These are phyloP conservation scores for Mallotus repandus DNA, from an alignment of 441 rosid genomes.

Conservation along the genomic window DNA sequence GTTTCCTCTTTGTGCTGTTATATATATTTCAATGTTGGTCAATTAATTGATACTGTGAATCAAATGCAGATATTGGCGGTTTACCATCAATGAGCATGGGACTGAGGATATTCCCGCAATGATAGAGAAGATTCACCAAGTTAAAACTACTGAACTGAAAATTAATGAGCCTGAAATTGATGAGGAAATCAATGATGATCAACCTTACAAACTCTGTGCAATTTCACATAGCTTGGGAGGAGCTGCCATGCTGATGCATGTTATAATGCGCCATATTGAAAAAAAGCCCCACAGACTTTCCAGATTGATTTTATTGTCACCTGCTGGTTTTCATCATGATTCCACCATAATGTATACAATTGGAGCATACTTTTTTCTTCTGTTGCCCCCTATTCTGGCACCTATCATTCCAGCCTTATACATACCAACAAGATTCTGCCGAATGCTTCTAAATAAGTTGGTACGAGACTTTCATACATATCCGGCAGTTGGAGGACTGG, in stretches of 20 bases:
- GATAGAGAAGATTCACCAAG: constrained; percentile 85
- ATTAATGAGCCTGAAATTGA: constrained; percentile 50
- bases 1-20: not conserved
- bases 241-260: constrained; percentile 84
- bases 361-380: constrained; percentile 55
- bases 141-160: constrained; percentile 78
- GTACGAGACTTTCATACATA: constrained; percentile 95
- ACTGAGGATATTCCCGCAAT: constrained; percentile 90
- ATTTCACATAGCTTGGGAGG: constrained; percentile 94
- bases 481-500: constrained; percentile 94
- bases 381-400: constrained; percentile 61
- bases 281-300: constrained; percentile 85
- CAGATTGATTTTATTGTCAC: constrained; percentile 74
- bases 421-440: constrained; percentile 93
- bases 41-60: constrained; percentile 2
- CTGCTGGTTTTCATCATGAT: constrained; percentile 95
- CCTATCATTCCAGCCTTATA: constrained; percentile 74
- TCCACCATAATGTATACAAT: constrained; percentile 56
- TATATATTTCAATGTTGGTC: not conserved
- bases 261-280: constrained; percentile 58
- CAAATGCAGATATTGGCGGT: constrained; percentile 75
- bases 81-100: constrained; percentile 93
- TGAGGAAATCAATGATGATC: constrained; percentile 53
- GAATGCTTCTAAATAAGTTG: constrained; percentile 90
- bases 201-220: constrained; percentile 88